Evolutionary conservation across 768 basidiomycete genomes (phyloP), one percentile per base, ranked within the genome.

Genomic region (Boletellus ananiceps): DNA sequence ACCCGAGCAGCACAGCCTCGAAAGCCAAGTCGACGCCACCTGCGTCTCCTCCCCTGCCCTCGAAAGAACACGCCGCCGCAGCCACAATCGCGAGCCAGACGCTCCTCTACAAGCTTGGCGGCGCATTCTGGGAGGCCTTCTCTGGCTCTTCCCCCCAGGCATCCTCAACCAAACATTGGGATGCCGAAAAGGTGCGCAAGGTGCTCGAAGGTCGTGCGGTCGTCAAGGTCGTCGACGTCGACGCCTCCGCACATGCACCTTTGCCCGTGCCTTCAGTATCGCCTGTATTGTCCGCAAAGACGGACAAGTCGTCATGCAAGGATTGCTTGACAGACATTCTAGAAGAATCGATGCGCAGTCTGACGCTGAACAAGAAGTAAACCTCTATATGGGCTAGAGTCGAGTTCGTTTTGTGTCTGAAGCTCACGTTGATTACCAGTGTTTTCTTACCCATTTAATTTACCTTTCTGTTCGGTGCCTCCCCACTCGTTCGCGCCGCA

Each of bases 91-190:
- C 88, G 8, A 80, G 81, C 40, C 84, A 90, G 69, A 93, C 91
- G 1, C 69, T 94, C 27, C 56, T 88, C 44, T 70, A 73, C 60
- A 83, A 82, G 60, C 74, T 93, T 29, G 83, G 86, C 5, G 65
- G 72, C 18, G 88, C 90, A 38, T 93, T 93, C 71, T 88, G 90
- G 86, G 89, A 91, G 54, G 92, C 92, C 14, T 93, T 93, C 68
- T 76, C 83, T n/a, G 84, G 83, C 3, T 56, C 64, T 5, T 47
- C 57, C 8, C 2, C 60, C 32, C 57, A 50, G 59, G 47, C 44
- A 12, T 56, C 59, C 40, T 48, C 58, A 40, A 6, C 61, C 36
- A 71, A 68, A 46, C 56, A 69, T 21, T 78, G 73, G 79, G 88
- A 92, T 62, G 76, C 81, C 51, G 88, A 91, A 47, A 93, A 92